A percentile compares a stretch with the other conserved stretches of the same genome.
Evolutionary conservation across 2,329 filamentous ascomycete species (phyloP).

Genomic region (Talaromyces atroroseus): DNA sequence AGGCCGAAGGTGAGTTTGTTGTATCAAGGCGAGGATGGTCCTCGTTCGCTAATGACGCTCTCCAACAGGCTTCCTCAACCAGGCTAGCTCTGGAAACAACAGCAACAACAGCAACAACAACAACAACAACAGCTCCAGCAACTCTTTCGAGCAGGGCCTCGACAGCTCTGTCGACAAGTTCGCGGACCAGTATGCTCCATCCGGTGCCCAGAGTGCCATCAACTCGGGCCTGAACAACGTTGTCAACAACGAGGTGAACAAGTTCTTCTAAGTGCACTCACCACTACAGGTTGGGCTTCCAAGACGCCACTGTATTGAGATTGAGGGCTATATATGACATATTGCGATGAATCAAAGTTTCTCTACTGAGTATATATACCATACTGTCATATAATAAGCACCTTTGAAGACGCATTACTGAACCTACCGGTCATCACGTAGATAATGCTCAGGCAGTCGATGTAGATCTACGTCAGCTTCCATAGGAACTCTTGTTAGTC

Average conservation of each 20-base stretch:
- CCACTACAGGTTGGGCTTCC: not conserved
- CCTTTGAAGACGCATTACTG: no score
- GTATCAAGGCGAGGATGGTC: not conserved
- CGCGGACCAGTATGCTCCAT: conserved; percentile 1
- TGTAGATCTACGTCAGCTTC: no score
- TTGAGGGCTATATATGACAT: not conserved
- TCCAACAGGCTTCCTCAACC: not conserved
- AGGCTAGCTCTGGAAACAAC: not conserved
- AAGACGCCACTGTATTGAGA: not conserved
- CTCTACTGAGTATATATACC: not conserved
- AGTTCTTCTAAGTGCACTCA: not conserved
- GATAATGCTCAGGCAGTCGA: no score
- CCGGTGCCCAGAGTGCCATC: not conserved
- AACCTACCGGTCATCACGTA: no score
- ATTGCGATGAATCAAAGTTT: no score
- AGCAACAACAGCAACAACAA: not conserved
- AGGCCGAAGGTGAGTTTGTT: not conserved
- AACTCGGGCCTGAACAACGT: not conserved
- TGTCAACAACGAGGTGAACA: not conserved
- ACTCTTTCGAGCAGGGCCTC: not conserved
- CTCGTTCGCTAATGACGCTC: not conserved
- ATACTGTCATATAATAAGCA: not conserved
- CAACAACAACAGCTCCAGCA: not conserved
- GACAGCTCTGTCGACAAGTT: not conserved
- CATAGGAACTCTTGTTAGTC: no score